A percentile compares a stretch with the other conserved stretches of the same genome.
Evolutionary conservation across 192 early-diverging fungal genomes (phyloP).

Genomic region (Physocladia obscura): DNA sequence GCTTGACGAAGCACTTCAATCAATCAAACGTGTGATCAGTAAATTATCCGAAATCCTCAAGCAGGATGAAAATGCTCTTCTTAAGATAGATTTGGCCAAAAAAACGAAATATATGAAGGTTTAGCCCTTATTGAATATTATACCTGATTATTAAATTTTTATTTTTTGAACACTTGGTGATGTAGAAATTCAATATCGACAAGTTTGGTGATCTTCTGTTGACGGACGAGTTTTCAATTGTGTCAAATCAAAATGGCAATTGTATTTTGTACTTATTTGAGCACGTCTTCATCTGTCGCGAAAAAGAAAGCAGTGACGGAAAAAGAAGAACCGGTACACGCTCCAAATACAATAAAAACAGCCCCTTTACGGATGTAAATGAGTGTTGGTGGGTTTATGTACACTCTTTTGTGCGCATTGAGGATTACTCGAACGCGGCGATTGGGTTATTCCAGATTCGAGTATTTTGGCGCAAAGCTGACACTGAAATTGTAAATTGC

Average conservation of each 20-base stretch:
- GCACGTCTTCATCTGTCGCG: constrained; percentile 87
- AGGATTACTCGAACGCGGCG: constrained; percentile 53
- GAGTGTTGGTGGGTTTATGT: constrained; percentile 82
- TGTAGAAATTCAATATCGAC: constrained; percentile 63
- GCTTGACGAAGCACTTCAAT: constrained; percentile 64
- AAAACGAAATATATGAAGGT: constrained; percentile 91
- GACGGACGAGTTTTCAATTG: constrained; percentile 84
- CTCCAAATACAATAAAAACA: no score
- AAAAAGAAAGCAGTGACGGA: constrained; percentile 40
- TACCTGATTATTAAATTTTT: neutral
- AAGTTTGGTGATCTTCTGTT: constrained; percentile 82
- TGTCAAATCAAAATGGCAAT: constrained; percentile 72
- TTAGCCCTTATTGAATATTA: neutral
- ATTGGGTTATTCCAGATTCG: constrained; percentile 46
- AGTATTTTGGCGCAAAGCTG: constrained; percentile 82
- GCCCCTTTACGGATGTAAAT: constrained; percentile 57
- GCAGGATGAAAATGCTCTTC: constrained; percentile 80
- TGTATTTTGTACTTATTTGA: constrained; percentile 92
- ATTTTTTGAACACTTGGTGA: neutral
- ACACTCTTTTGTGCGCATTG: constrained; percentile 71
- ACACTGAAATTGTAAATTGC: constrained; percentile 76
- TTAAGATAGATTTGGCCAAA: constrained; percentile 76
- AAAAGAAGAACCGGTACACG: constrained; percentile 51
- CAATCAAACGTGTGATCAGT: constrained; percentile 83
- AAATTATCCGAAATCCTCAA: constrained; percentile 89